Base-by-base conservation (phyloP, 441 rosid genomes). In the Brassica balearica region DNA sequence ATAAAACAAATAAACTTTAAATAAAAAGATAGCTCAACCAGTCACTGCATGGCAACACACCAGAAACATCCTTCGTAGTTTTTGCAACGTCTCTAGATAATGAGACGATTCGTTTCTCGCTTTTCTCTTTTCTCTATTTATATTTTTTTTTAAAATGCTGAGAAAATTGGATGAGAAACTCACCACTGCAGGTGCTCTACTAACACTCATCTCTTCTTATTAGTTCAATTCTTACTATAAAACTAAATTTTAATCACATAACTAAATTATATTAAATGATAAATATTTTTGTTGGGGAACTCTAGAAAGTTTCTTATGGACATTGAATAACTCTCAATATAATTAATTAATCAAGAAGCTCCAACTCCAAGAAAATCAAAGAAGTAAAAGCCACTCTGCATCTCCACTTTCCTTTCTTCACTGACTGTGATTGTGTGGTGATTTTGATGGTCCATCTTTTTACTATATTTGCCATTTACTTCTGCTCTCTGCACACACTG, bases 291-390 rank as follows among this genome's bases (percentile, higher is more conserved):
- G 58, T 51, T 1, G 2, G 12, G 15, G 19, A 51, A 51, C 58
- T n/a, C 15, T 6, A 14, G 58, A 14, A 51, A 51, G 58, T n/a
- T n/a, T 14, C 58, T n/a, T 14, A 51, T 51, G 14, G 53, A 46
- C 20, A 51, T 51, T 8, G 58, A 14, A 51, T 51, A n/a, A 51
- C 58, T 51, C 58, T 51, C 27, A 3, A 23, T 23, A 23, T 23
- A 23, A 23, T 23, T 51, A 14, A 69, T 56, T 14, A 65, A 75
- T 65, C 65, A 75, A 23, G 66, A 66, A 80, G 80, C 70, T 60
- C 80, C 83, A 71, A 80, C 80, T 48, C 83, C 80, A 76, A 80
- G 83, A 51, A 80, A 76, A 76, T 80, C 83, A 67, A 80, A 76
- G 80, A 71, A 80, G 67, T 66, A 72, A 76, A 65, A 66, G 43